These are phyloP conservation scores for Salicornia ramosissima DNA, from an alignment of 148 eudicot genomes.

Conservation along the genomic window DNA sequence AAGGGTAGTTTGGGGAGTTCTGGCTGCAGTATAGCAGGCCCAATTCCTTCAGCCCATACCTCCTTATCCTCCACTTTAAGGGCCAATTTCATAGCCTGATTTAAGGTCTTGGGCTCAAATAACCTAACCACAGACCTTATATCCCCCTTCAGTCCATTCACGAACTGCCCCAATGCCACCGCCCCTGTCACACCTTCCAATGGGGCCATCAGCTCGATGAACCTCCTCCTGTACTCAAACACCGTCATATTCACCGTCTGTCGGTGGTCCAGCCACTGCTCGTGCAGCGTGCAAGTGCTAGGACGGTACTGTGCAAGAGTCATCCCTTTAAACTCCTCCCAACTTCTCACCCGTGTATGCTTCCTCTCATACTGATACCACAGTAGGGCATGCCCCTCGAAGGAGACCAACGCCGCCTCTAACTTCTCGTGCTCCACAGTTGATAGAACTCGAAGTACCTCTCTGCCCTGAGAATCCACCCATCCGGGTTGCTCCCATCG, in stretches of 20 bases:
- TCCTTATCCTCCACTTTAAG: neutral
- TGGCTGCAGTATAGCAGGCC: neutral
- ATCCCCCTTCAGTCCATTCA: neutral
- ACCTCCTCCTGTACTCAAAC: too few species aligned
- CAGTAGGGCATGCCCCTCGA: neutral
- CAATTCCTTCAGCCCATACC: too few species aligned
- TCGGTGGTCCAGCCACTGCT: too few species aligned
- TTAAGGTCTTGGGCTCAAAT: neutral
- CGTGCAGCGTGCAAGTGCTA: too few species aligned
- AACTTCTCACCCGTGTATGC: too few species aligned
- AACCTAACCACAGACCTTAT: too few species aligned
- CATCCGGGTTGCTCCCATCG: too few species aligned
- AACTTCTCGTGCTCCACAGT: neutral
- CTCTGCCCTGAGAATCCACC: neutral
- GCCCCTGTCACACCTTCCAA: neutral
- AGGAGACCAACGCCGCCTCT: neutral
- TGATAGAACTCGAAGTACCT: neutral
- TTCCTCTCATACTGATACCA: too few species aligned
- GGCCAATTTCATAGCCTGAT: neutral
- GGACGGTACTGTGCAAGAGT: too few species aligned
- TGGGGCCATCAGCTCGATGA: too few species aligned
- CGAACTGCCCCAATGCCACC: neutral
- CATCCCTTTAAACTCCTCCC: too few species aligned
- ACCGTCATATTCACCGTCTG: too few species aligned
- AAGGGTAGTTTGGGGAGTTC: neutral